Evolutionary conservation across 1,284 basidiomycete species (phyloP).

Genomic region (Ganoderma boninense): DNA sequence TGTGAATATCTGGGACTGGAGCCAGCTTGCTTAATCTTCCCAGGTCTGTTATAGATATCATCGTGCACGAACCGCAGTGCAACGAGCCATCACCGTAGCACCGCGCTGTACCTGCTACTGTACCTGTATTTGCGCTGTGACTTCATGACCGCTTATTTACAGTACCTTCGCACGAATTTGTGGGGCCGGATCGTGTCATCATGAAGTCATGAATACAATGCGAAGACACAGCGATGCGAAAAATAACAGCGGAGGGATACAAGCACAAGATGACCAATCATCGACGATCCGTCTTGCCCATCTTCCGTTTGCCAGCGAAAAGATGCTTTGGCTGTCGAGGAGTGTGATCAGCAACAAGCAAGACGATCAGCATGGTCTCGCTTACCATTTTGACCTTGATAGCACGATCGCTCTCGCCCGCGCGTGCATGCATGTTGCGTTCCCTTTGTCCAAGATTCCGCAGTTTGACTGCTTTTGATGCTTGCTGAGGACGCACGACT

Average conservation of each 20-base stretch:
- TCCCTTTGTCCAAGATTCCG: conserved; percentile 87
- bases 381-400: conserved; percentile 84
- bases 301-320: conserved; percentile 90
- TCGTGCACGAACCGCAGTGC: conserved; percentile 59
- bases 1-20: neutral
- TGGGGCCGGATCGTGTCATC: neutral
- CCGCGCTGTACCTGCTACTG: neutral
- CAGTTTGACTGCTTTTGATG: conserved; percentile 79
- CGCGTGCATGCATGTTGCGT: conserved; percentile 88
- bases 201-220: neutral
- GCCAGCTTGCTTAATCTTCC: neutral
- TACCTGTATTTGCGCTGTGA: too few relatives aligned
- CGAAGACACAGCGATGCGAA: conserved; percentile 16
- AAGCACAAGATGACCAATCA: conserved; percentile 41
- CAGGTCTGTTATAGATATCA: conserved; percentile 74
- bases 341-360: conserved; percentile 23
- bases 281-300: conserved; percentile 86
- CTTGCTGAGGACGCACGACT: conserved; percentile 62
- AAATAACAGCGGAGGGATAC: conserved; percentile 2
- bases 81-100: neutral
- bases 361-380: conserved; percentile 30
- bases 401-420: conserved; percentile 87
- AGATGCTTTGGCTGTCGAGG: conserved; percentile 80
- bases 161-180: neutral
- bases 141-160: too few relatives aligned